Conservation (phyloP, 441 rosid species). For the Omphalea diandra region DNA sequence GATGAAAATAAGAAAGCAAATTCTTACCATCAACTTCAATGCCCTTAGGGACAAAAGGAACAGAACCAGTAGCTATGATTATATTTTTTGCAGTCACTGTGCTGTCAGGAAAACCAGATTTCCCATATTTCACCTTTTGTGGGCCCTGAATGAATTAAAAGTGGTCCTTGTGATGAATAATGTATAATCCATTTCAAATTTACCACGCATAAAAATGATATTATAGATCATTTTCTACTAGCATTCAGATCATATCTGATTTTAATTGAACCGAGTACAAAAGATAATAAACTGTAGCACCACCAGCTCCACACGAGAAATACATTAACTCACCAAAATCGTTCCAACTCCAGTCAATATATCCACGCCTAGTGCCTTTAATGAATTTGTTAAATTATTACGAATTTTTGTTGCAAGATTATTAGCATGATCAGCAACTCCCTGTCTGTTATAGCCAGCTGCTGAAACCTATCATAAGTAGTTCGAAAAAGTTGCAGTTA, state of each 20-base stretch:
- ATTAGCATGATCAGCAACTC: conserved; percentile 96
- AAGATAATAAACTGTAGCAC: neutral
- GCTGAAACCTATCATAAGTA: conserved; percentile 64
- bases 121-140: conserved; percentile 86
- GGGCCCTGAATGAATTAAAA: conserved; percentile 60
- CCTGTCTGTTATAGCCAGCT: conserved; percentile 90
- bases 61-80: conserved; percentile 95
- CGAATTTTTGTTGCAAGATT: conserved; percentile 88
- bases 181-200: neutral
- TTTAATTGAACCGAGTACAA: neutral
- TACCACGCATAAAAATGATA: neutral
- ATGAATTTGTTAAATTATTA: conserved; percentile 82
- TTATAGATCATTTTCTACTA: neutral
- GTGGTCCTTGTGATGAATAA: neutral
- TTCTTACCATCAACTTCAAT: conserved; percentile 91
- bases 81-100: conserved; percentile 73
- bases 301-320: neutral
- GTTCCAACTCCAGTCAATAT: conserved; percentile 84
- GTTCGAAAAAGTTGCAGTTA: neutral
- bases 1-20: conserved; percentile 1
- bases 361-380: conserved; percentile 94
- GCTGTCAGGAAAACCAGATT: conserved; percentile 51
- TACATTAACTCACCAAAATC: conserved; percentile 58
- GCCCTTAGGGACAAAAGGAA: conserved; percentile 96
- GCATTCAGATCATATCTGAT: neutral